Conservation (phyloP, 228 moss, liverwort and hornwort genomes). For the Sphagnum fallax region DNA sequence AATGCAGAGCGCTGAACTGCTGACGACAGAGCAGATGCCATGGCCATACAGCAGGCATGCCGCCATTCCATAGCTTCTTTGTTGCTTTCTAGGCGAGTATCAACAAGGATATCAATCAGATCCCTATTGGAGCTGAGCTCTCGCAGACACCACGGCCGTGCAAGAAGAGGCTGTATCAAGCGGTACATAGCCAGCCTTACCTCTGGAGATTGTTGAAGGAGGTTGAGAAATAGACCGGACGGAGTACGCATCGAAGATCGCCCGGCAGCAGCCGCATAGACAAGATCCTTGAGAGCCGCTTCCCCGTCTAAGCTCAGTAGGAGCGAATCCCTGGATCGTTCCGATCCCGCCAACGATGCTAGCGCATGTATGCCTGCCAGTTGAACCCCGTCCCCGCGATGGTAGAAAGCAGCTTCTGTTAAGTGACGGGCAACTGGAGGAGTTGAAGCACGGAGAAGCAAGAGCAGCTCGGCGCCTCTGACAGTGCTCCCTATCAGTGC, state of each 20-base stretch:
- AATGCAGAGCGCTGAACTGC: conserved; percentile 61
- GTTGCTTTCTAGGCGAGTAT: conserved; percentile 61
- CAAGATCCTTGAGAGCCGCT: conserved; percentile 52
- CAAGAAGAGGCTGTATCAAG: conserved; percentile 58
- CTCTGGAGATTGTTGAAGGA: conserved; percentile 80
- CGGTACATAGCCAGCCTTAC: conserved; percentile 82
- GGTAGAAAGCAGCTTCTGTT: conserved; percentile 60
- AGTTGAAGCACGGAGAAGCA: conserved; percentile 47
- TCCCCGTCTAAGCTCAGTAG: conserved; percentile 60
- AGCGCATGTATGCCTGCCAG: conserved; percentile 76
- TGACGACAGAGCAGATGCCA: conserved; percentile 56
- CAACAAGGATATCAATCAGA: conserved; percentile 60
- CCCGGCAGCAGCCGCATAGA: conserved; percentile 61
- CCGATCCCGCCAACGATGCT: conserved; percentile 66
- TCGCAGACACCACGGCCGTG: conserved; percentile 75
- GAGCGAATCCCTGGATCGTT: conserved; percentile 43
- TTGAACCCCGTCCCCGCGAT: conserved; percentile 52
- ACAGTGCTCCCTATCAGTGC: conserved; percentile 60
- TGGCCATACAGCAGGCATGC: conserved; percentile 81
- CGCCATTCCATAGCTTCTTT: conserved; percentile 92
- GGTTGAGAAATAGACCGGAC: conserved; percentile 54
- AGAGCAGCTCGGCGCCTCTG: conserved; percentile 69
- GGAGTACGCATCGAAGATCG: conserved; percentile 51
- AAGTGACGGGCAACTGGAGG: conserved; percentile 44
- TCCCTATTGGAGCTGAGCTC: conserved; percentile 64